Percentiles rank a stretch among this genome's conserved stretches.
Conservation (phyloP, 306 rosid genomes). For the Quercus dentata region DNA sequence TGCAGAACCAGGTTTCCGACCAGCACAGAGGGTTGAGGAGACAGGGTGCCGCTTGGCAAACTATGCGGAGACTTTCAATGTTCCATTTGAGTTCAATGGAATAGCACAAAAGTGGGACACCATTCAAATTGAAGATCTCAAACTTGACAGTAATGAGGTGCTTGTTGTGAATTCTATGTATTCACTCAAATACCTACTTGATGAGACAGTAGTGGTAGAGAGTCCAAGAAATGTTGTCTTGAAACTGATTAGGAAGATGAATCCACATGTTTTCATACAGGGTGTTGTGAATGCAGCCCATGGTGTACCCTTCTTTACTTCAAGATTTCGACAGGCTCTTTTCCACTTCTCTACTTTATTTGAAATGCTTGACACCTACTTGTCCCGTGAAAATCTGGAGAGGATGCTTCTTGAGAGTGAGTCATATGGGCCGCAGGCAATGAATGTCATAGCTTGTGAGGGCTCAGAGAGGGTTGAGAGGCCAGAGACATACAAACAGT, state of each 20-base stretch:
- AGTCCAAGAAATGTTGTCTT: constrained; percentile 32
- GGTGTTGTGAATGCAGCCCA: constrained; percentile 35
- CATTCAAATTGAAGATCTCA: constrained; percentile 35
- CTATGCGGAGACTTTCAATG: constrained; percentile 30
- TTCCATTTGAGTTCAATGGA: constrained; percentile 37
- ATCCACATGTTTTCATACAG: constrained; percentile 26
- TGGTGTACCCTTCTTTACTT: constrained; percentile 30
- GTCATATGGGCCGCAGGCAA: constrained; percentile 27
- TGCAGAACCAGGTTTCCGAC: constrained; percentile 41
- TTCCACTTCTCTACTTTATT: constrained; percentile 39
- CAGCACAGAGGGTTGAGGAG: constrained; percentile 36
- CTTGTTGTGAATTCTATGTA: constrained; percentile 27
- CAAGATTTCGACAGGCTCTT: constrained; percentile 39
- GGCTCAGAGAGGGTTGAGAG: constrained; percentile 39
- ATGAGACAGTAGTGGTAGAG: constrained; percentile 34
- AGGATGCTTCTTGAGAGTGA: constrained; percentile 34
- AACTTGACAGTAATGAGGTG: constrained; percentile 29
- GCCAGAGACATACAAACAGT: constrained; percentile 38
- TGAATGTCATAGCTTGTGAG: constrained; percentile 44
- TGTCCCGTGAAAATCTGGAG: constrained; percentile 24
- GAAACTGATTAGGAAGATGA: constrained; percentile 32
- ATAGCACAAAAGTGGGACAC: constrained; percentile 45
- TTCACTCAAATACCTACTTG: constrained; percentile 33
- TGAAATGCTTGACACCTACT: constrained; percentile 31
- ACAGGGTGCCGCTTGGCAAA: constrained; percentile 30